Base-by-base conservation (phyloP, 768 basidiomycete genomes). In the Psilocybe sp. region DNA sequence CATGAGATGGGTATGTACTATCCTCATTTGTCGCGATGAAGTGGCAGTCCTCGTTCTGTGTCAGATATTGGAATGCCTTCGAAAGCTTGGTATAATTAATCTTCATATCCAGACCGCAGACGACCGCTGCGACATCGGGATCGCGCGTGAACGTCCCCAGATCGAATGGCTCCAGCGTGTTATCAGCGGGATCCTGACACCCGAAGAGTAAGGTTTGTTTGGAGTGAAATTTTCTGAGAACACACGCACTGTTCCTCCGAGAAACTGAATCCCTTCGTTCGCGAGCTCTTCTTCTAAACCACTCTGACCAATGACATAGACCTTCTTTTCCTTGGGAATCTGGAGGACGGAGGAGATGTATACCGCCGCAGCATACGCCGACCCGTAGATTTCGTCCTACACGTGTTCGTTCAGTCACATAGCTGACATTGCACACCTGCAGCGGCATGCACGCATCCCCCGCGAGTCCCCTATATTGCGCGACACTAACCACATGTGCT, bases 361-460 rank as follows among this genome's bases (percentile, higher is more conserved):
- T 1, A 78, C 74, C n/a, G 78, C 77, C 8, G 77, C 72, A 37
- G 78, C 74, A 57, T 89, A 98, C 2, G 94, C 96, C 5, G 96
- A 98, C 45, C 95, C 92, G 58, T 92, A 98, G 47, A 98, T 92
- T 65, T 98, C 97, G 52, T 97, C 91, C 96, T 98, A 34, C 15
- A 33, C 43, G 43, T 18, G 28, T 40, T 46, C 4, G 23, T 28
- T 28, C 23, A 28, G 23, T 28, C 23, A 28, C 7, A 28, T 7
- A 28, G 7, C 23, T 28, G 3, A 7, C 4, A 28, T 28, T 3
- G 23, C 7, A 28, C 23, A 7, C 23, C 23, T 28, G 7, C 23
- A 28, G 7, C 38, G 46, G 4, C 13, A 20, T 38, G 46, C 43
- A 23, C 23, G 37, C 51, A 35, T 43, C 40, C 23, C 16, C 34